Conservation (phyloP, 352 stramenopile species). For the Globisporangium perplexum region DNA sequence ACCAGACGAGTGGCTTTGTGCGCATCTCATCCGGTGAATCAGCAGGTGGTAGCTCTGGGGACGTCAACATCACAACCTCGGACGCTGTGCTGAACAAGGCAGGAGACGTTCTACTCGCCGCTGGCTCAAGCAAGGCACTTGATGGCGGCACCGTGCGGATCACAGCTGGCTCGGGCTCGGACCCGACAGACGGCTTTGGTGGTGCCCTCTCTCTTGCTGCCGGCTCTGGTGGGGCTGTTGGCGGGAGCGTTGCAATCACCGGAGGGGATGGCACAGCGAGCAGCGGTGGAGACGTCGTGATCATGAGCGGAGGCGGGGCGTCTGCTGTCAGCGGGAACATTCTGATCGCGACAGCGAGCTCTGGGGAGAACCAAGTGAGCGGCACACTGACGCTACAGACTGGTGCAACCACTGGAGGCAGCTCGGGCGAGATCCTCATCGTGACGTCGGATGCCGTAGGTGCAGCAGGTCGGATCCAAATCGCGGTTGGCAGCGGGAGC, state of each 20-base stretch:
- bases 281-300: slow-evolving; percentile 16
- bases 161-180: slow-evolving; percentile 19
- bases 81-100: slow-evolving; percentile 11
- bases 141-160: slow-evolving; percentile 21
- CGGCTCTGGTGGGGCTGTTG: slow-evolving; percentile 12
- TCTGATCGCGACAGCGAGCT: slow-evolving; percentile 17
- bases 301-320: slow-evolving; percentile 16
- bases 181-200: slow-evolving; percentile 6
- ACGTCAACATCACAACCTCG: slow-evolving; percentile 17
- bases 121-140: slow-evolving; percentile 11
- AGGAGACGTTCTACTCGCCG: slow-evolving; percentile 14
- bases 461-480: slow-evolving; percentile 21
- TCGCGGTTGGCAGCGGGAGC: slow-evolving; percentile 20
- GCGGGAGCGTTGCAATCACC: slow-evolving; percentile 25
- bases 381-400: slow-evolving; percentile 17
- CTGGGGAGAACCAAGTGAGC: slow-evolving; percentile 13
- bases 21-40: slow-evolving; percentile 13
- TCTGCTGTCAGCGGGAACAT: slow-evolving; percentile 18
- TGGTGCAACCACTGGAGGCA: slow-evolving; percentile 3
- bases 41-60: slow-evolving; percentile 12
- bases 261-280: slow-evolving; percentile 19
- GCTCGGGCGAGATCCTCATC: slow-evolving; percentile 26
- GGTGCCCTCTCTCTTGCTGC: slow-evolving; percentile 13
- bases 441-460: slow-evolving; percentile 16
- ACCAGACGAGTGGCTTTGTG: slow-evolving; percentile 9